phyloP scores from a whole-genome alignment of 306 rosid species.

The Rosa lucieae region DNA sequence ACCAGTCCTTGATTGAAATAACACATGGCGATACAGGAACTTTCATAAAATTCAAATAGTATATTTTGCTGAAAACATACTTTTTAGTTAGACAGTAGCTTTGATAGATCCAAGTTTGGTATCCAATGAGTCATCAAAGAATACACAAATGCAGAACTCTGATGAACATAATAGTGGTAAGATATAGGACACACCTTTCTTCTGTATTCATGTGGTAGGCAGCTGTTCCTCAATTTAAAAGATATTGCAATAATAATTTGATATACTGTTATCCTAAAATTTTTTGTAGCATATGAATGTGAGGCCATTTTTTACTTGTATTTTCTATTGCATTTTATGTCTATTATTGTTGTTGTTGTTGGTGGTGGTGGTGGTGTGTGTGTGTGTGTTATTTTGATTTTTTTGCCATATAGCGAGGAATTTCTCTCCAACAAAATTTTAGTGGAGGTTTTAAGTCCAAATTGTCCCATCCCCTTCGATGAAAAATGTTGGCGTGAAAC shows the following conservation, averaged over 20 bases:
- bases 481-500: too few relatives aligned
- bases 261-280: background rate
- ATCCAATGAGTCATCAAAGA: background rate
- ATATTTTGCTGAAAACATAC: background rate
- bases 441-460: too few relatives aligned
- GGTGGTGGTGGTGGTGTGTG: too few relatives aligned
- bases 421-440: too few relatives aligned
- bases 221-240: background rate
- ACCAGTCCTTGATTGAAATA: slow-evolving; percentile 1
- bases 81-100: background rate
- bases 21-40: background rate
- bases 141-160: background rate
- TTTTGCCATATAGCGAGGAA: too few relatives aligned
- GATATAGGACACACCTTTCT: background rate
- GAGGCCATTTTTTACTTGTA: background rate
- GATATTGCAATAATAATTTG: background rate
- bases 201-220: too few relatives aligned
- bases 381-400: too few relatives aligned
- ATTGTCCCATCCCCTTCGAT: too few relatives aligned
- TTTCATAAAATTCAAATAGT: background rate
- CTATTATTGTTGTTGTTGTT: too few relatives aligned
- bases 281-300: background rate
- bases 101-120: background rate
- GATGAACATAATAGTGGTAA: background rate
- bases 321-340: too few relatives aligned